Percentiles rank a stretch among this genome's conserved stretches.
phyloP scores from a whole-genome alignment of 2,329 filamentous ascomycete genomes.

The Pyrenophora tritici-repentis region DNA sequence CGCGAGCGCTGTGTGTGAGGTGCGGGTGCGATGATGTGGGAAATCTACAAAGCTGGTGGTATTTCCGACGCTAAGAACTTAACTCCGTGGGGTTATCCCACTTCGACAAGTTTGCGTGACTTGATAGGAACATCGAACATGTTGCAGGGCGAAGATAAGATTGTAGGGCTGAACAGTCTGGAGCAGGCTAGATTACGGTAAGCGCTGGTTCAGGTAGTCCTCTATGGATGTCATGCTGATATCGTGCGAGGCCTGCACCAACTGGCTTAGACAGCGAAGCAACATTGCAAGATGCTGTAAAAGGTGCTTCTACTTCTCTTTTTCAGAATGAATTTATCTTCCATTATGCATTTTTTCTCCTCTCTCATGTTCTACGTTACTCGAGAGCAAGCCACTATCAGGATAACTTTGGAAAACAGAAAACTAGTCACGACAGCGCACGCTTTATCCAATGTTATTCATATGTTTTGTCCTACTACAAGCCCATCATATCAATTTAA shows the following conservation, averaged over 20 bases:
- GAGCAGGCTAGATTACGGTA: slow-evolving; percentile 28
- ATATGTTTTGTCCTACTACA: background rate
- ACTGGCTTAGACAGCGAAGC: slow-evolving; percentile 32
- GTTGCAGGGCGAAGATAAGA: slow-evolving; percentile 15
- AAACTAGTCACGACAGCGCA: too few relatives aligned
- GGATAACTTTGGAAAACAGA: too few relatives aligned
- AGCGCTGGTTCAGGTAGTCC: background rate
- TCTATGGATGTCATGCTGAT: background rate
- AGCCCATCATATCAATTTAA: too few relatives aligned
- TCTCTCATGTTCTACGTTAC: too few relatives aligned
- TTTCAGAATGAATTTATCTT: background rate
- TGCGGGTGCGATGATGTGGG: background rate
- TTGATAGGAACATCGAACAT: slow-evolving; percentile 15
- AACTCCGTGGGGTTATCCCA: slow-evolving; percentile 18
- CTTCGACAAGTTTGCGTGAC: slow-evolving; percentile 11
- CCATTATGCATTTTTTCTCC: too few relatives aligned
- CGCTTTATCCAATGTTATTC: background rate
- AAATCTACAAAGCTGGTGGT: background rate
- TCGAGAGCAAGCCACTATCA: too few relatives aligned
- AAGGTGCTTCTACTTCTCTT: slow-evolving; percentile 37
- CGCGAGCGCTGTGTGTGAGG: background rate
- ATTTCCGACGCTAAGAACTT: slow-evolving; percentile 27
- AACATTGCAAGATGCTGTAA: slow-evolving; percentile 41
- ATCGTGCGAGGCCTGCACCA: slow-evolving; percentile 33
- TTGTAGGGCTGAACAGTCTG: slow-evolving; percentile 23